Percentiles rank a stretch among this genome's conserved stretches.
phyloP scores from a whole-genome alignment of 352 stramenopile species.

The Phytopythium kandeliae region DNA sequence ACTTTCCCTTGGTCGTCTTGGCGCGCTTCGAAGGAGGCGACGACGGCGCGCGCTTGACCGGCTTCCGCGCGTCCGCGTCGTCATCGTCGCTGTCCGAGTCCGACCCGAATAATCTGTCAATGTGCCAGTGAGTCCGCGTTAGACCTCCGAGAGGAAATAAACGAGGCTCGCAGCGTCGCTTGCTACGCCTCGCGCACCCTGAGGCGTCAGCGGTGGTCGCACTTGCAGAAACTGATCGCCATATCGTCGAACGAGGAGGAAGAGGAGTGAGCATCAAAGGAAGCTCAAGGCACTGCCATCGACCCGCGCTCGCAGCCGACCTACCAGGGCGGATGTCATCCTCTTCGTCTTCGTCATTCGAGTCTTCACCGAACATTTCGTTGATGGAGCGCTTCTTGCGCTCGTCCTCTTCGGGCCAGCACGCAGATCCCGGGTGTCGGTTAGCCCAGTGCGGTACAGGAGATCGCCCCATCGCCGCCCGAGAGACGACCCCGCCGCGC shows the following conservation, averaged over 20 bases:
- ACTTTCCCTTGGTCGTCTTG: conserved; percentile 25
- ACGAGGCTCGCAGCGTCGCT: neutral
- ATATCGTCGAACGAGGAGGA: neutral
- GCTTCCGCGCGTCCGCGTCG: conserved; percentile 21
- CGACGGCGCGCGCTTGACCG: conserved; percentile 34
- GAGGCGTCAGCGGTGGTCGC: conserved; percentile 63
- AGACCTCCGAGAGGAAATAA: neutral
- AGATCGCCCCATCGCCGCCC: too few relatives aligned
- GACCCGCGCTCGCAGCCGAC: neutral
- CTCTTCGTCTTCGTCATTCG: conserved; percentile 65
- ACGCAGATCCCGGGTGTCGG: neutral
- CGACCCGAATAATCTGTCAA: conserved; percentile 69
- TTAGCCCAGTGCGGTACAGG: too few relatives aligned
- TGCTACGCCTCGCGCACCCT: conserved; percentile 26
- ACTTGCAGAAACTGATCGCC: conserved; percentile 21
- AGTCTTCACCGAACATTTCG: conserved; percentile 85
- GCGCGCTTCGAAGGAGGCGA: conserved; percentile 36
- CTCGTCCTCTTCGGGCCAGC: conserved; percentile 44
- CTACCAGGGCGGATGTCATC: conserved; percentile 50
- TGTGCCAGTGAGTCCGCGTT: neutral
- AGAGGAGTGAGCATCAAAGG: conserved; percentile 3
- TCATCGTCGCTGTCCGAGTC: conserved; percentile 85
- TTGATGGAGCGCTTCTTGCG: conserved; percentile 84
- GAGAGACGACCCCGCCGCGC: neutral
- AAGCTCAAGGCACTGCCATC: conserved; percentile 1